phyloP scores from a whole-genome alignment of 495 filamentous ascomycete species.

The Rhizodiscina lignyota region DNA sequence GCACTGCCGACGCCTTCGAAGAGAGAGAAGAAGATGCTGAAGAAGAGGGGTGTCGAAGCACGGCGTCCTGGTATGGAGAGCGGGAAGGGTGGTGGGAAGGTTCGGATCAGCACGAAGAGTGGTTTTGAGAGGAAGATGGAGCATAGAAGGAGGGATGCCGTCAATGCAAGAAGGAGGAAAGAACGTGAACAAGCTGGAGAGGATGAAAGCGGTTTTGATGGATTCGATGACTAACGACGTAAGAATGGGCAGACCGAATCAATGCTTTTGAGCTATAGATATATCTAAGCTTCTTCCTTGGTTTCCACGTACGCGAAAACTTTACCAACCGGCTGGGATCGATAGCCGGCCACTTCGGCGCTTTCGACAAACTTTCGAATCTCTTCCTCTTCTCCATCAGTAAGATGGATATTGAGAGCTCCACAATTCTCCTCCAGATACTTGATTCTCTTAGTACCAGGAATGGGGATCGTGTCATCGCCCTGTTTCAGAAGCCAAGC shows the following conservation, averaged over 20 bases:
- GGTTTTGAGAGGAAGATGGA: conserved; percentile 68
- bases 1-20: conserved; percentile 69
- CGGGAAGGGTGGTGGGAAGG: conserved; percentile 25
- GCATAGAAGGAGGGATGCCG: conserved; percentile 58
- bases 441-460: conserved; percentile 20
- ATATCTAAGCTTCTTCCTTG: neutral
- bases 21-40: conserved; percentile 65
- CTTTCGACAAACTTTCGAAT: neutral
- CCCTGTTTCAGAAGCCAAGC: conserved; percentile 46
- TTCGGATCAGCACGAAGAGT: conserved; percentile 81
- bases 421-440: conserved; percentile 3
- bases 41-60: conserved; percentile 66
- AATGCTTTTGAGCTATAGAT: no score
- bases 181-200: conserved; percentile 29
- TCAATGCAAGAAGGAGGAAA: conserved; percentile 56
- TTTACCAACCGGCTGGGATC: neutral
- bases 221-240: conserved; percentile 38
- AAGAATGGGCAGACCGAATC: no score
- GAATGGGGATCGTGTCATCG: conserved; percentile 30
- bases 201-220: conserved; percentile 41
- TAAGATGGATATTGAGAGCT: neutral
- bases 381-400: neutral
- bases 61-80: conserved; percentile 32
- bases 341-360: neutral
- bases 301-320: neutral